phyloP scores from a whole-genome alignment of 208 protist genomes.

The Leishmania turanica region DNA sequence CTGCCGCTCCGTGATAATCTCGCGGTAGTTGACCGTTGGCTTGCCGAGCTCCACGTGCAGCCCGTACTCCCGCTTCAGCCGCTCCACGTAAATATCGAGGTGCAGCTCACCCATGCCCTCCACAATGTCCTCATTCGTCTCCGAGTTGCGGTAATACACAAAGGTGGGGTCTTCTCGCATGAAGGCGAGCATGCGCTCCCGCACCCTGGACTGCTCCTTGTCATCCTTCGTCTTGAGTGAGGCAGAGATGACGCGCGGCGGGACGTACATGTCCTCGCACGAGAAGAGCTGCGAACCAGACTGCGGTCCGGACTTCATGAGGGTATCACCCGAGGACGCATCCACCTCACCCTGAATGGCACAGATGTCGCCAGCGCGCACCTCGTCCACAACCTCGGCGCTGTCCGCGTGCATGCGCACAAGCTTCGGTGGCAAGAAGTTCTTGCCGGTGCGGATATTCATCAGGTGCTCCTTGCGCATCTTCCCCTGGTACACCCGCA shows the following conservation, averaged over 20 bases:
- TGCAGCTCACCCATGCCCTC: slow-evolving; percentile 98
- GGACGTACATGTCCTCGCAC: slow-evolving; percentile 97
- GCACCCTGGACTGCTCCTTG: slow-evolving; percentile 71
- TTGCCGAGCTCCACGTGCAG: slow-evolving; percentile 92
- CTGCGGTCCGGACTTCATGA: slow-evolving; percentile 87
- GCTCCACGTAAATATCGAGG: slow-evolving; percentile 97
- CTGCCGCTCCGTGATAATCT: slow-evolving; percentile 89
- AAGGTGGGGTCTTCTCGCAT: slow-evolving; percentile 98
- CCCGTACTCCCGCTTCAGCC: slow-evolving; percentile 95
- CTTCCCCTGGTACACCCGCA: slow-evolving; percentile 98
- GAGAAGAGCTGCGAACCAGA: slow-evolving; percentile 65
- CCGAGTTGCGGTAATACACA: slow-evolving; percentile 91
- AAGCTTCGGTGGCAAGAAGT: slow-evolving; percentile 95
- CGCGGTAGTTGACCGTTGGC: slow-evolving; percentile 97
- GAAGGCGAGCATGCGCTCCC: slow-evolving; percentile 90
- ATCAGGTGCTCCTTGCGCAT: slow-evolving; percentile 92
- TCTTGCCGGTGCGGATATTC: slow-evolving; percentile 89
- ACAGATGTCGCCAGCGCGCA: slow-evolving; percentile 98
- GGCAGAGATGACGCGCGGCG: slow-evolving; percentile 98
- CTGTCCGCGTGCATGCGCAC: slow-evolving; percentile 98
- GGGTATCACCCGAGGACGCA: slow-evolving; percentile 96
- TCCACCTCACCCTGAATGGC: slow-evolving; percentile 98
- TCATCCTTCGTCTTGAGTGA: slow-evolving; percentile 92
- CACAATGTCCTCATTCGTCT: slow-evolving; percentile 96
- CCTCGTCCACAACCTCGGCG: slow-evolving; percentile 94